A percentile compares a stretch with the other conserved stretches of the same genome.
Evolutionary conservation across 352 stramenopile genomes (phyloP).

Genomic region (Globisporangium cylindrosporum): DNA sequence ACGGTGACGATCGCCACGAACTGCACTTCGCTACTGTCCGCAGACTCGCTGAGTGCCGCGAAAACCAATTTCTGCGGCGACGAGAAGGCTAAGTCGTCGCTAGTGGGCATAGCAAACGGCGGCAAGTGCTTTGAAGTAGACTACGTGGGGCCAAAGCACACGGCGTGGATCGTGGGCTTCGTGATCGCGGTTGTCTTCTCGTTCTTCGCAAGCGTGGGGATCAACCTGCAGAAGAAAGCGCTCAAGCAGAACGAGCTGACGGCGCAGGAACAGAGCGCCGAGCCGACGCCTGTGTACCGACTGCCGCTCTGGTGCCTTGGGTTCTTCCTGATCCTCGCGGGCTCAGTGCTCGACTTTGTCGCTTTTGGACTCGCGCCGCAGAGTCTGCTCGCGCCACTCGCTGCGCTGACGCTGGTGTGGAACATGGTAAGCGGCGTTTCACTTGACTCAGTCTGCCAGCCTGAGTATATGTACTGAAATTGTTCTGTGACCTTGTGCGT

Average conservation of each 20-base stretch:
- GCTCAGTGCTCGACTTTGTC: slow-evolving; percentile 90
- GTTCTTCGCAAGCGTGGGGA: slow-evolving; percentile 77
- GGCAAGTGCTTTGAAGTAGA: slow-evolving; percentile 68
- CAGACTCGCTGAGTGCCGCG: slow-evolving; percentile 9
- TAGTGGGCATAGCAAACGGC: slow-evolving; percentile 34
- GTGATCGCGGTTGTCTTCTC: slow-evolving; percentile 81
- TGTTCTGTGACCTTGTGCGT: neutral
- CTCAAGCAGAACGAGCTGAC: slow-evolving; percentile 78
- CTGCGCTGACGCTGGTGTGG: slow-evolving; percentile 89
- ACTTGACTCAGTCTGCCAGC: too few species aligned
- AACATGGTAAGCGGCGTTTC: slow-evolving; percentile 69
- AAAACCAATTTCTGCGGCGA: slow-evolving; percentile 33
- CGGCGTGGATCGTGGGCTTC: slow-evolving; percentile 79
- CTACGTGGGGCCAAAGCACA: slow-evolving; percentile 61
- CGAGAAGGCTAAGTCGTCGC: neutral
- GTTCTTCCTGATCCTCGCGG: slow-evolving; percentile 74
- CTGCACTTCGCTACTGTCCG: slow-evolving; percentile 29
- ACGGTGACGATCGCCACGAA: slow-evolving; percentile 31
- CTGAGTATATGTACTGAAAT: neutral
- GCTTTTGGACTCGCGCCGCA: slow-evolving; percentile 89
- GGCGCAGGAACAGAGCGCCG: slow-evolving; percentile 44
- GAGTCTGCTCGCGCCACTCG: slow-evolving; percentile 83
- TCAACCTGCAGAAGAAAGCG: slow-evolving; percentile 85
- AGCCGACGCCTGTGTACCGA: slow-evolving; percentile 57
- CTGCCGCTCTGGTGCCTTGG: slow-evolving; percentile 84